These are phyloP conservation scores for Neofusicoccum cordaticola DNA, from an alignment of 2,329 filamentous ascomycete genomes.

Conservation along the genomic window DNA sequence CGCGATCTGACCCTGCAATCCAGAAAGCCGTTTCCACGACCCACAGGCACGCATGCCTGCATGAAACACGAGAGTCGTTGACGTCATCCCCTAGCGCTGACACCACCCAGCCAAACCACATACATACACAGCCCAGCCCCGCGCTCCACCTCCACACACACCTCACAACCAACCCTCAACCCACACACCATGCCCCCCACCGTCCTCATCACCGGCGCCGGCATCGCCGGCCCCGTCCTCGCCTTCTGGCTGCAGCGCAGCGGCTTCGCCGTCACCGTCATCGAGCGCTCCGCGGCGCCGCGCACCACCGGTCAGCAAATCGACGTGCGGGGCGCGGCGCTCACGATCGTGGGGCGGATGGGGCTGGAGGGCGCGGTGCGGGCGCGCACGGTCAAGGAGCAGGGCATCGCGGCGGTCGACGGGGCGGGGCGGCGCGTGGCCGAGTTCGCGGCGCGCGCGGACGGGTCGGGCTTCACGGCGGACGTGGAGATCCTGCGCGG, in stretches of 20 bases:
- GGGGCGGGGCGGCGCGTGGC: slow-evolving; percentile 25
- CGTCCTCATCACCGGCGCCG: slow-evolving; percentile 39
- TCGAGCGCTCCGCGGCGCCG: slow-evolving; percentile 42
- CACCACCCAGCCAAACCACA: too few species aligned
- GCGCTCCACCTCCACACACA: too few species aligned
- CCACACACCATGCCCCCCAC: slow-evolving; percentile 12
- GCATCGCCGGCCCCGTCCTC: slow-evolving; percentile 39
- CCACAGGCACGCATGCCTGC: too few species aligned
- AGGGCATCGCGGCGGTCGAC: slow-evolving; percentile 40
- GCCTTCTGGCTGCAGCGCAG: slow-evolving; percentile 34
- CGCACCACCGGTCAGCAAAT: slow-evolving; percentile 44
- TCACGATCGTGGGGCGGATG: slow-evolving; percentile 42
- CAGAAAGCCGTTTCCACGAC: too few species aligned
- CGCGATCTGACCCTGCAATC: too few species aligned
- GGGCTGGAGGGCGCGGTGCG: slow-evolving; percentile 39
- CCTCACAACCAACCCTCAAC: neutral
- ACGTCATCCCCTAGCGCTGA: neutral
- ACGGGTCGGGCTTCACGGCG: slow-evolving; percentile 24
- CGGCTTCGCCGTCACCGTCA: slow-evolving; percentile 39
- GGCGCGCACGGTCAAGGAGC: slow-evolving; percentile 37
- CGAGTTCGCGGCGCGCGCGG: slow-evolving; percentile 28
- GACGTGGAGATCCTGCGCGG: slow-evolving; percentile 34
- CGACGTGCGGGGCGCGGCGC: slow-evolving; percentile 44
- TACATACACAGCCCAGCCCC: too few species aligned
- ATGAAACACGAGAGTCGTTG: neutral